phyloP scores from a whole-genome alignment of 1,284 basidiomycete genomes.

The Puccinia horiana region DNA sequence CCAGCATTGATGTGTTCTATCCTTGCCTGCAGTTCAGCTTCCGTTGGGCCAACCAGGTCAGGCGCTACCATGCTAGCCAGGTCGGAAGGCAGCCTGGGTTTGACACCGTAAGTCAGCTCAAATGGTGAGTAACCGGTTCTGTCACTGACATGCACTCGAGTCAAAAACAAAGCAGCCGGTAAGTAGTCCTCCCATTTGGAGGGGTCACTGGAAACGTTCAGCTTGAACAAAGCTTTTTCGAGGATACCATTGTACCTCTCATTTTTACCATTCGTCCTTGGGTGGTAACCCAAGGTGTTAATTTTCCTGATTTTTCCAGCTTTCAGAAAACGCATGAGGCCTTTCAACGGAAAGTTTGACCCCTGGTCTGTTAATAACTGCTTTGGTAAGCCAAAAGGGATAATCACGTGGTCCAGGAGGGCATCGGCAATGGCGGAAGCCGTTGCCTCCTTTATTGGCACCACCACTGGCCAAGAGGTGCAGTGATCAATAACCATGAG shows the following conservation, averaged over 20 bases:
- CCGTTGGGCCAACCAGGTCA: background rate
- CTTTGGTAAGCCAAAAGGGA: background rate
- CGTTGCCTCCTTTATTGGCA: background rate
- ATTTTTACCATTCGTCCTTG: too few relatives aligned
- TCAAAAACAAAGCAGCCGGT: background rate
- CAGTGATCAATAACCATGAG: conserved; percentile 1
- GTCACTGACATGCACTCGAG: background rate
- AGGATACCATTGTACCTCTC: conserved; percentile 12
- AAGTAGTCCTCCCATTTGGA: background rate
- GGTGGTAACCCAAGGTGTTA: conserved; percentile 23
- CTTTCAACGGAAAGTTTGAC: background rate
- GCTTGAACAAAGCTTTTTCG: background rate
- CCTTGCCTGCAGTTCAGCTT: too few relatives aligned
- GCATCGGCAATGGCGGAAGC: conserved; percentile 4
- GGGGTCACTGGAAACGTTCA: background rate
- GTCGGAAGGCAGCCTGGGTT: background rate
- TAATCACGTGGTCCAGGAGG: background rate
- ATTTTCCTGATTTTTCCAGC: background rate
- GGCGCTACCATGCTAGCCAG: background rate
- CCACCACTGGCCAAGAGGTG: background rate
- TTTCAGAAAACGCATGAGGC: background rate
- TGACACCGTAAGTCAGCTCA: conserved; percentile 7
- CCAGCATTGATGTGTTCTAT: too few relatives aligned
- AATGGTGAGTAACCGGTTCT: background rate
- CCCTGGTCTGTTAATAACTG: background rate